phyloP scores from a whole-genome alignment of 2,329 filamentous ascomycete species.

The Botrytis medusae region DNA sequence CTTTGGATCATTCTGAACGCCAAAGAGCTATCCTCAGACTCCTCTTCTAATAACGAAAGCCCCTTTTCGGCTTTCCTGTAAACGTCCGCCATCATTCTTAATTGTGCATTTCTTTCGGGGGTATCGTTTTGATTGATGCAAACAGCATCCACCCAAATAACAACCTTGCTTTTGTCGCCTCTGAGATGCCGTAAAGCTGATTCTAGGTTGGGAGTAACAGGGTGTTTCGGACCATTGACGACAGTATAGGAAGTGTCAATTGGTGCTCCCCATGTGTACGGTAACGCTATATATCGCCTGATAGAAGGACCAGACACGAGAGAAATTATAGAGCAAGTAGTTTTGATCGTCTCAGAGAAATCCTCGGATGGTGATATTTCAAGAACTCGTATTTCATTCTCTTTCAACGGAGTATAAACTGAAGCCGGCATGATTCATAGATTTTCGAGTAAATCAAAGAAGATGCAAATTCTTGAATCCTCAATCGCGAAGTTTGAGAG shows the following conservation, averaged over 20 bases:
- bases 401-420: background rate
- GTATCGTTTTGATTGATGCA: background rate
- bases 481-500: background rate
- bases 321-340: background rate
- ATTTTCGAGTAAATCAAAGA: background rate
- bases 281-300: background rate
- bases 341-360: background rate
- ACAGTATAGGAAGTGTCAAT: background rate
- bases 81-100: background rate
- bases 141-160: background rate
- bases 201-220: background rate
- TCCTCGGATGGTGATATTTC: background rate
- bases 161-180: rapidly evolving
- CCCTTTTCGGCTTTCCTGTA: background rate
- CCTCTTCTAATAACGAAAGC: background rate
- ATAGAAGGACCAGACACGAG: background rate
- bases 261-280: background rate
- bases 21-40: background rate
- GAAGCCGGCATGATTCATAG: background rate
- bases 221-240: background rate
- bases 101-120: rapidly evolving
- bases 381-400: background rate
- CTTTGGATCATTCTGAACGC: background rate
- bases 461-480: background rate
- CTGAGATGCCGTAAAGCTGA: background rate